These are phyloP conservation scores for Malus fusca DNA, from an alignment of 306 rosid genomes.

Conservation along the genomic window DNA sequence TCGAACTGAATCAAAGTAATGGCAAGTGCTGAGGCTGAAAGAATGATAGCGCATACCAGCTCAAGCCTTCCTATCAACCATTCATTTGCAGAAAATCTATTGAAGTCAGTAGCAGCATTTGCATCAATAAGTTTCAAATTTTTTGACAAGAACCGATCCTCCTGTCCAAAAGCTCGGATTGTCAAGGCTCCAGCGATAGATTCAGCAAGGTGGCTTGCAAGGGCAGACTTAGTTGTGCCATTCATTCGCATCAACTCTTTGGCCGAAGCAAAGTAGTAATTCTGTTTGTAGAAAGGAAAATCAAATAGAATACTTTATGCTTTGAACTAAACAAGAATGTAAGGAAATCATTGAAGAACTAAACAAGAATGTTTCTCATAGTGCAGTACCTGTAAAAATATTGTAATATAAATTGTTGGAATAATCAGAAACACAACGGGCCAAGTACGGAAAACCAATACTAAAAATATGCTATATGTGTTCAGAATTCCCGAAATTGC, in stretches of 20 bases:
- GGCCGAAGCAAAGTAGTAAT: slow-evolving; percentile 16
- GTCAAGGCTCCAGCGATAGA: slow-evolving; percentile 22
- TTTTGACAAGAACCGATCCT: slow-evolving; percentile 15
- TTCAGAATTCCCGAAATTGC: slow-evolving; percentile 13
- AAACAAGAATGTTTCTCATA: no score
- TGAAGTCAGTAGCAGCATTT: slow-evolving; percentile 19
- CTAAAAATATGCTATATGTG: slow-evolving; percentile 21
- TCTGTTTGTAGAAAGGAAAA: slow-evolving; percentile 6
- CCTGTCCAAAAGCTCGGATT: slow-evolving; percentile 24
- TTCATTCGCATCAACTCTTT: slow-evolving; percentile 28
- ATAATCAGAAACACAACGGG: slow-evolving; percentile 39
- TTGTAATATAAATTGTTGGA: slow-evolving; percentile 32
- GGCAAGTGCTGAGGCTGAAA: slow-evolving; percentile 18
- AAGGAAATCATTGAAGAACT: not conserved
- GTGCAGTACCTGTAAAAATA: slow-evolving; percentile 37
- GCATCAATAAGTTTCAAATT: slow-evolving; percentile 17
- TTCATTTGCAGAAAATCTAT: slow-evolving; percentile 22
- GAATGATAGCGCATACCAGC: slow-evolving; percentile 20
- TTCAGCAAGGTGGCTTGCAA: slow-evolving; percentile 25
- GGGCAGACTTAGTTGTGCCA: slow-evolving; percentile 28
- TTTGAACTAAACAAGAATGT: not conserved
- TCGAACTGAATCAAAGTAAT: slow-evolving; percentile 2
- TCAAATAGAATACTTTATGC: not conserved
- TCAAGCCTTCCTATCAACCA: slow-evolving; percentile 26
- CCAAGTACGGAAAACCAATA: slow-evolving; percentile 44